Base-by-base conservation (phyloP, 768 basidiomycete genomes). In the Hygrophorus russula region DNA sequence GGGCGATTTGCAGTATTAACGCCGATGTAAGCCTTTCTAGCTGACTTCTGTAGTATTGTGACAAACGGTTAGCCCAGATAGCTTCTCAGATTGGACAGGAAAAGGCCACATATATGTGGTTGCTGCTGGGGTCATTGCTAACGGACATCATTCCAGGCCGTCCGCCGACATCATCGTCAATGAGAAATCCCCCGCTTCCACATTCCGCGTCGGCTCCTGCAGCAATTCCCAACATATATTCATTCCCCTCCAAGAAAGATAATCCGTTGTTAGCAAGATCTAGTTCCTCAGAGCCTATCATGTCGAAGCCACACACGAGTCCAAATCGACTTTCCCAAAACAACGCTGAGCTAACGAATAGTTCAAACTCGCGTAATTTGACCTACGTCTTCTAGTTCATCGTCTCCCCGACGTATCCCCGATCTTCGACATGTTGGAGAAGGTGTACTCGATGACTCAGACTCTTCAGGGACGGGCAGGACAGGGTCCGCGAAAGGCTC, bases 371-470 rank as follows among this genome's bases (percentile, higher is more conserved):
- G 12, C 71, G 72, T 20, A 68, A 62, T 41, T 57, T 71, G 38
- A 80, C 78, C 78, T 2, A 64, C 59, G 0, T 80, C 79, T 0
- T 80, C 79, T 0, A 67, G 69, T 28, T 64, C 74, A 1, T 71
- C 78, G 1, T 81, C 79, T 10, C 79, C 79, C 0, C 67, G 67
- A 10, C 71, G 70, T 46, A 42, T 59, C 0, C 54, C 68, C 8
- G 82, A 73, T 46, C 60, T 75, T 27, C 65, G 74, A 1, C 78
- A 85, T 51, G 74, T 80, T 9, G 85, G 85, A 3, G 86, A 87
- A 53, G 83, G 85, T 19, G 82, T 80, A 1, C 59, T 89, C 3
- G 80, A 82, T 46, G 83, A 86, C 53, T 86, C 82, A 0, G 84
- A 86, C 60, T 83, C 82, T 1, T 73, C 71, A 1, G 70, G 62